A percentile compares a stretch with the other conserved stretches of the same genome.
These are phyloP conservation scores for Fusarium mangiferae DNA, from an alignment of 2,329 filamentous ascomycete species.

Conservation along the genomic window DNA sequence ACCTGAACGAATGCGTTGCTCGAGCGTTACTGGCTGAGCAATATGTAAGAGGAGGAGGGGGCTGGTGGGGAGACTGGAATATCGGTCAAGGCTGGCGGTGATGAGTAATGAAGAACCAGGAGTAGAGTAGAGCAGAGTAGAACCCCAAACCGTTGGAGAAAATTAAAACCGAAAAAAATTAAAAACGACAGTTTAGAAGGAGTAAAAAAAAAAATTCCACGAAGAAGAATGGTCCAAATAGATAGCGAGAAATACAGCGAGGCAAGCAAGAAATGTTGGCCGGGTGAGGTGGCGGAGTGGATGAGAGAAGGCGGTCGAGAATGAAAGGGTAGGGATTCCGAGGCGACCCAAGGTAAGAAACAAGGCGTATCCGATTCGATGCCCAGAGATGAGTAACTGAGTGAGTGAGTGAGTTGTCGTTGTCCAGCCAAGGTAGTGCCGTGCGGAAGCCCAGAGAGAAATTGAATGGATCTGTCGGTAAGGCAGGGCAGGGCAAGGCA, in stretches of 20 bases:
- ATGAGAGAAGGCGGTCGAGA: slow-evolving; percentile 40
- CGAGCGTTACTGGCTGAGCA: slow-evolving; percentile 34
- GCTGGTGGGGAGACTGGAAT: slow-evolving; percentile 34
- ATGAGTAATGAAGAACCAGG: slow-evolving; percentile 33
- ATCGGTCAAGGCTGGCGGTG: slow-evolving; percentile 35
- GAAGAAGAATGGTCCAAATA: slow-evolving; percentile 16
- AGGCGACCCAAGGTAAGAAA: slow-evolving; percentile 27
- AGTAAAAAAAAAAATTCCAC: neutral
- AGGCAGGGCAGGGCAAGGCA: neutral
- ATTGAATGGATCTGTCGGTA: neutral
- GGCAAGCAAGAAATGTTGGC: slow-evolving; percentile 26
- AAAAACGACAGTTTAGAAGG: slow-evolving; percentile 25
- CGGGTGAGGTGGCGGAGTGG: slow-evolving; percentile 36
- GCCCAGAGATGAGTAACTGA: slow-evolving; percentile 28
- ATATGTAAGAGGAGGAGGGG: slow-evolving; percentile 16
- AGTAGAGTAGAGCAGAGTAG: slow-evolving; percentile 2
- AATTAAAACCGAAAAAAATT: neutral
- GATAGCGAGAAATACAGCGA: slow-evolving; percentile 16
- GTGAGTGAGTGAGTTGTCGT: slow-evolving; percentile 8
- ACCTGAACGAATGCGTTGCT: slow-evolving; percentile 21
- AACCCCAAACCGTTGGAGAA: slow-evolving; percentile 6
- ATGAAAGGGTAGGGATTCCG: slow-evolving; percentile 30
- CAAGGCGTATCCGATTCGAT: slow-evolving; percentile 33
- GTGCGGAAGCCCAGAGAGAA: slow-evolving; percentile 19
- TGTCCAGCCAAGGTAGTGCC: slow-evolving; percentile 22